Conservation (phyloP, 345 rosid genomes). For the Bretschneidera sinensis region DNA sequence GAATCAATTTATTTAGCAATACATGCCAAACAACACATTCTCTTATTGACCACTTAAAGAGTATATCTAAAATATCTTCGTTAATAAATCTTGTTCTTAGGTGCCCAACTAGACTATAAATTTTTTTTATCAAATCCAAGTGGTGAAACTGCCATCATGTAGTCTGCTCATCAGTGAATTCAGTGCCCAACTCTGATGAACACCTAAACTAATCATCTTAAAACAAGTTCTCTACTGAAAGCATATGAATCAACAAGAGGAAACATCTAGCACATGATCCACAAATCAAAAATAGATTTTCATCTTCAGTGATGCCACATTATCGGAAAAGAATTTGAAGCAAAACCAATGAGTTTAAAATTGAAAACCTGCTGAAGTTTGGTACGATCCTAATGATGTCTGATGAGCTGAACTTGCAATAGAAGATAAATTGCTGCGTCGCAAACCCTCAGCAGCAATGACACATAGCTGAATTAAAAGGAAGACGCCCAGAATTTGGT, state of each 20-base stretch:
- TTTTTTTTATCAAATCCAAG: background rate
- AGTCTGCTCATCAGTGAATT: background rate
- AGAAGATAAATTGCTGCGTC: constrained; percentile 79
- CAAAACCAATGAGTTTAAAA: background rate
- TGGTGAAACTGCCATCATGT: background rate
- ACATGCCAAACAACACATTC: background rate
- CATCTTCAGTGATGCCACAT: background rate
- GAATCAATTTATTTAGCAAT: background rate
- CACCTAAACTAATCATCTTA: background rate
- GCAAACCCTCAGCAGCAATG: constrained; percentile 81
- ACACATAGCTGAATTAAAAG: constrained; percentile 87
- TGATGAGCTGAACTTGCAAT: constrained; percentile 77
- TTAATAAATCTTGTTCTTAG: background rate
- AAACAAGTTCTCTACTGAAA: background rate
- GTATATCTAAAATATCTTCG: background rate
- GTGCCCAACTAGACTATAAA: background rate
- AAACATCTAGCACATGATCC: background rate
- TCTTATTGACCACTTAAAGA: background rate
- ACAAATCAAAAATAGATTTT: background rate
- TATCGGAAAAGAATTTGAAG: background rate
- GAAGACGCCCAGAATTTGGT: constrained; percentile 87
- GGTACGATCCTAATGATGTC: constrained; percentile 52
- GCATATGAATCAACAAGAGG: too few relatives aligned
- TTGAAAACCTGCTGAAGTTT: constrained; percentile 50
- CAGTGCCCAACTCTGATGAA: background rate